phyloP scores from a whole-genome alignment of 345 rosid genomes.

The Populus davidiana region DNA sequence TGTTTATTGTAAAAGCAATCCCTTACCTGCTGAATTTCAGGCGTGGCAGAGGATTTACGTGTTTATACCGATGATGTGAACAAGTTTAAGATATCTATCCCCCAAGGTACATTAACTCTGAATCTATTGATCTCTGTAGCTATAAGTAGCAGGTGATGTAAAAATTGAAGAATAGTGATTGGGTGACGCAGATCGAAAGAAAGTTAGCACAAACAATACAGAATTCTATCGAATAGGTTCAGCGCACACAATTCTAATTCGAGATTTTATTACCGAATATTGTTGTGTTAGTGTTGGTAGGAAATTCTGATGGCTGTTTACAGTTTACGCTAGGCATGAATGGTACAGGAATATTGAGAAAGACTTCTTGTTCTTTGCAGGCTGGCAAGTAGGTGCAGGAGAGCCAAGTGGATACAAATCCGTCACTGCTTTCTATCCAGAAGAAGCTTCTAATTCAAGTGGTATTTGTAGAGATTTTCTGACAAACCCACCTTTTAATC shows the following conservation, averaged over 20 bases:
- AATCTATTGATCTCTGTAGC: too few relatives aligned
- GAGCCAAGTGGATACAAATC: conserved; percentile 78
- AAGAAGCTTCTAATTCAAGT: conserved; percentile 49
- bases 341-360: background rate
- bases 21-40: conserved; percentile 18
- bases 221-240: too few relatives aligned
- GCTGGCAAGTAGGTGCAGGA: conserved; percentile 71
- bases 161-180: background rate
- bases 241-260: too few relatives aligned
- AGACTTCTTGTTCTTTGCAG: conserved; percentile 33
- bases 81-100: conserved; percentile 77
- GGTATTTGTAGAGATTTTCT: conserved; percentile 38
- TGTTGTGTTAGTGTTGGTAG: background rate
- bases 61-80: conserved; percentile 66
- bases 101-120: conserved; percentile 47
- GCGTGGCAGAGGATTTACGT: conserved; percentile 42
- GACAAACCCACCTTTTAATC: background rate
- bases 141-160: background rate
- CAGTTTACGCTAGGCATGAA: background rate
- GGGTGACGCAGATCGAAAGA: background rate
- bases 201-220: too few relatives aligned
- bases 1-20: too few relatives aligned
- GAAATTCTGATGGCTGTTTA: background rate
- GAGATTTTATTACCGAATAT: too few relatives aligned
- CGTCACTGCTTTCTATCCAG: conserved; percentile 81